Conservation (phyloP, 305 asterid species). For the Solanum hybrid region DNA sequence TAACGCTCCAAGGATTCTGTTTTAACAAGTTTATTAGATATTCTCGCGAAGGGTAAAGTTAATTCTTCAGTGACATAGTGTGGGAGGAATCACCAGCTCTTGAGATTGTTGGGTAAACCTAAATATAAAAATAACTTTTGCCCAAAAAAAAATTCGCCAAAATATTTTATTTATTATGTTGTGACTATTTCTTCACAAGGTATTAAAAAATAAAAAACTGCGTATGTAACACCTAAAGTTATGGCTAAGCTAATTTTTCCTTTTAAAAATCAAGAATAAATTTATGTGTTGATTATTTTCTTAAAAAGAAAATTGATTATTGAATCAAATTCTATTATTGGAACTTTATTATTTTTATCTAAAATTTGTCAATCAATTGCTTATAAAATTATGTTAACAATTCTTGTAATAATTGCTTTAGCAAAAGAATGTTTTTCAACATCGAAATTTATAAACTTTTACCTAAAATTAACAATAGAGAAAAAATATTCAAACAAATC, state of each 20-base stretch:
- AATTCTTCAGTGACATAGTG: too few relatives aligned
- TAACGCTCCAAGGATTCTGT: neutral
- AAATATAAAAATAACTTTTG: too few relatives aligned
- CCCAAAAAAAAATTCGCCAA: too few relatives aligned
- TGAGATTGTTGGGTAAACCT: too few relatives aligned
- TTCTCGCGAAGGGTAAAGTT: too few relatives aligned
- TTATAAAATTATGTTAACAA: neutral
- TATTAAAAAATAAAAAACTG: too few relatives aligned
- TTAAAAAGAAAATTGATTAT: too few relatives aligned
- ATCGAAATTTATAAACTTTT: neutral
- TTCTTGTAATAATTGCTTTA: neutral
- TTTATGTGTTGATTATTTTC: neutral
- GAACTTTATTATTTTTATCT: neutral
- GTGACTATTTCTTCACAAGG: neutral
- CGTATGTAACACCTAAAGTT: too few relatives aligned
- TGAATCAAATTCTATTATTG: neutral
- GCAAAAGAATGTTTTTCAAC: neutral
- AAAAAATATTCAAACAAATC: neutral
- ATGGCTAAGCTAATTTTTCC: neutral
- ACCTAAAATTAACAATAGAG: neutral
- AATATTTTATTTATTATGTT: neutral
- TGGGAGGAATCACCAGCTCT: too few relatives aligned
- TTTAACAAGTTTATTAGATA: neutral
- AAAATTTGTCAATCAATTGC: neutral
- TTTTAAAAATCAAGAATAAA: neutral